Base-by-base conservation (phyloP, 768 basidiomycete genomes). In the Lactarius vividus region DNA sequence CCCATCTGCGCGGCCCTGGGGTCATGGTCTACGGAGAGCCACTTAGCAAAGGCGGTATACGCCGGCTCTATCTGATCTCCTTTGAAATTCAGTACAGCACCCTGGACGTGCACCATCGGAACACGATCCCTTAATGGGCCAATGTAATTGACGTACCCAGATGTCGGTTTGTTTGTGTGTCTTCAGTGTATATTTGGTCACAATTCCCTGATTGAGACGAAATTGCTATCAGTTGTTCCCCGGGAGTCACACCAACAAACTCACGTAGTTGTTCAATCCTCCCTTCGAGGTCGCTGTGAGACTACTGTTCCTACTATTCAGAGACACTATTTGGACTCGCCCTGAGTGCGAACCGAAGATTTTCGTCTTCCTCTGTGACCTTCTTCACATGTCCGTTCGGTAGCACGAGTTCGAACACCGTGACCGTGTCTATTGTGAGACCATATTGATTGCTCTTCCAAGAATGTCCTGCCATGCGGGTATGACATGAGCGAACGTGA, bases 391-490 rank as follows among this genome's bases (percentile, higher is more conserved):
- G 64, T 16, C 70, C 70, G 46, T 66, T 64, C 16, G 70, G 69
- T 9, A 67, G 26, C 20, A 71, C 70, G 29, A 71, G 59, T 52
- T 71, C 70, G 40, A 65, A 70, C 16, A 57, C 64, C 54, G 65
- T 46, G 54, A 69, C 31, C 5, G 53, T 71, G 59, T 71, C 70
- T 35, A 71, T 55, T 5, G 69, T 67, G 7, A 71, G 55, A 7
- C 68, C 71, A 37, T 57, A 65, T 42, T 70, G 65, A 29, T 67
- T 72, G 23, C 60, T 68, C 57, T 64, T 64, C 57, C 57, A 64
- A n/a, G 63, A 64, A 46, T 57, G 61, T 11, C 64, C 58, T 57
- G 29, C 13, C 16, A 40, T 7, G 46, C 7, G 33, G 11, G 7
- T 6, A 28, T 37, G 26, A 62, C 2, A 7, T 62, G 26, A 35